These are phyloP conservation scores for Fusarium sp. DNA, from an alignment of 2,329 filamentous ascomycete genomes.

Conservation along the genomic window DNA sequence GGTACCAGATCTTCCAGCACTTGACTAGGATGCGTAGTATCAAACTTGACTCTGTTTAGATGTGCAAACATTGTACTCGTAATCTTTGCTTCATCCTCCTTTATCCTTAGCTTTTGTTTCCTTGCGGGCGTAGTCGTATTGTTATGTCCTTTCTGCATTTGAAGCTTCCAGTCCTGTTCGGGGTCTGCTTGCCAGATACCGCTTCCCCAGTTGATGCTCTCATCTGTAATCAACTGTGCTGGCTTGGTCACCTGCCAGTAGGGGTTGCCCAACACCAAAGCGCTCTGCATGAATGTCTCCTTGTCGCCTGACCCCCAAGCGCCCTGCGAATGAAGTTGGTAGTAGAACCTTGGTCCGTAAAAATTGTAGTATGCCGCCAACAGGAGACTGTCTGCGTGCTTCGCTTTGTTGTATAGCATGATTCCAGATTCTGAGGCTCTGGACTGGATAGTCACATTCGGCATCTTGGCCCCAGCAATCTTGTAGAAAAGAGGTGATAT, in stretches of 20 bases:
- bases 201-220: slow-evolving; percentile 40
- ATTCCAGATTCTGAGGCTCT: slow-evolving; percentile 41
- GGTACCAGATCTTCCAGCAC: slow-evolving; percentile 18
- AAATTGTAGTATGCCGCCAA: slow-evolving; percentile 44
- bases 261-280: slow-evolving; percentile 33
- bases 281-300: slow-evolving; percentile 43
- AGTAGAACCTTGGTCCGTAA: slow-evolving; percentile 40
- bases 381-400: slow-evolving; percentile 41
- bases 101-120: not conserved
- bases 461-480: slow-evolving; percentile 29
- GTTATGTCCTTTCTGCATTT: not conserved
- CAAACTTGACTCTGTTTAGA: slow-evolving; percentile 44
- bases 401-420: slow-evolving; percentile 39
- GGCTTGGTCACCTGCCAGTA: slow-evolving; percentile 37
- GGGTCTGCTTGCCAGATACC: slow-evolving; percentile 46
- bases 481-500: slow-evolving; percentile 43
- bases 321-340: slow-evolving; percentile 45
- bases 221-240: slow-evolving; percentile 18
- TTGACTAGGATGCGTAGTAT: slow-evolving; percentile 25
- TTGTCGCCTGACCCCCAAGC: slow-evolving; percentile 45
- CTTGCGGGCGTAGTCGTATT: not conserved
- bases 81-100: not conserved
- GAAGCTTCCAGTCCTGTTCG: slow-evolving; percentile 37
- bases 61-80: slow-evolving; percentile 44
- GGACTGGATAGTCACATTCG: slow-evolving; percentile 35